These are phyloP conservation scores for Collybia nuda DNA, from an alignment of 768 basidiomycete genomes.

Conservation along the genomic window DNA sequence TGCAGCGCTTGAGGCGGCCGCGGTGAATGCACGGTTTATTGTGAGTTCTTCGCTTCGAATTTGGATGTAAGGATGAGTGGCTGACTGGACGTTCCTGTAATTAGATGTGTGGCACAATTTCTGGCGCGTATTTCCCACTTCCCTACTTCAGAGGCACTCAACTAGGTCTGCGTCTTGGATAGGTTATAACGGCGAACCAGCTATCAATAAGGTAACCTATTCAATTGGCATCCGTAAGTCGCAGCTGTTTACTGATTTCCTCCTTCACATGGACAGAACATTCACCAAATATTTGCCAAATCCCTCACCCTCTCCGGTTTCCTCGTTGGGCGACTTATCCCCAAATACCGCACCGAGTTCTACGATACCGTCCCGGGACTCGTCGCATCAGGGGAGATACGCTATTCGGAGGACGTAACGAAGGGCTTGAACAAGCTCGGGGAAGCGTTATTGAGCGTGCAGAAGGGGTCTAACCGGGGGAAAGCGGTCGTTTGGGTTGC, in stretches of 20 bases:
- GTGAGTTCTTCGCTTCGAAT: too few relatives aligned
- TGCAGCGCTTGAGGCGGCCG: constrained; percentile 49
- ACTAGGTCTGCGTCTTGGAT: neutral
- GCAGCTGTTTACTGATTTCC: too few relatives aligned
- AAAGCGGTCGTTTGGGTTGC: constrained; percentile 10
- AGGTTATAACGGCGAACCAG: constrained; percentile 29
- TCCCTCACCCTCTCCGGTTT: constrained; percentile 46
- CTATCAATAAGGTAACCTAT: too few relatives aligned
- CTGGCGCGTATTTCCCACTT: constrained; percentile 5
- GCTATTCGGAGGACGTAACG: constrained; percentile 33
- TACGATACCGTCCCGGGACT: constrained; percentile 32
- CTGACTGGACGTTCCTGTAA: neutral
- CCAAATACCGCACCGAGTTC: constrained; percentile 34
- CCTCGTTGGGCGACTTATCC: constrained; percentile 26
- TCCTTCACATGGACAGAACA: too few relatives aligned
- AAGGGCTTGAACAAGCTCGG: constrained; percentile 36
- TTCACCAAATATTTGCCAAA: constrained; percentile 36
- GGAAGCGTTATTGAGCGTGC: constrained; percentile 21
- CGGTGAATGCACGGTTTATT: constrained; percentile 46
- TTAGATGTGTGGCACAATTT: constrained; percentile 43
- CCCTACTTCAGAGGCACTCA: too few relatives aligned
- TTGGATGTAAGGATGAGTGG: too few relatives aligned
- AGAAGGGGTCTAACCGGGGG: constrained; percentile 5
- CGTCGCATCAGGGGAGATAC: constrained; percentile 37
- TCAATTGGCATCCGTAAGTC: too few relatives aligned